A percentile compares a stretch with the other conserved stretches of the same genome.
Conservation (phyloP, 83 land plant genomes). For the Larix sibirica region DNA sequence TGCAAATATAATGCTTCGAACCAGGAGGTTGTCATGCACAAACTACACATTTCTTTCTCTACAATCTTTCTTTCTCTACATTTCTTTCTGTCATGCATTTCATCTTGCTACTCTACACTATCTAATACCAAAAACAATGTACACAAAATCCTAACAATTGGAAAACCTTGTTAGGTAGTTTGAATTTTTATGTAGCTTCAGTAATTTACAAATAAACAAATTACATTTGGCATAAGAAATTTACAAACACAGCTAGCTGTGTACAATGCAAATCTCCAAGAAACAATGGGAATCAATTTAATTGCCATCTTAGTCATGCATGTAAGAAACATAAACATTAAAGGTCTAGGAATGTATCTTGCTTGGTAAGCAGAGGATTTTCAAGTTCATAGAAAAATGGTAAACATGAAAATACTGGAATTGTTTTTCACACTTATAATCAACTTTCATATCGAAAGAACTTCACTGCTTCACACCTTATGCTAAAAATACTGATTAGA, state of each 20-base stretch:
- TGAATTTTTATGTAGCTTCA: neutral
- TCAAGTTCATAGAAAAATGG: neutral
- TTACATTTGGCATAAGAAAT: neutral
- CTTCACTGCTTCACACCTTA: neutral
- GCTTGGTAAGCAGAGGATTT: neutral
- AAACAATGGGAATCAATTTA: too few relatives aligned
- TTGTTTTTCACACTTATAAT: neutral
- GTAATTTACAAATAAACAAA: neutral
- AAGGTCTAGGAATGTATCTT: neutral
- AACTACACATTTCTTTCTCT: neutral
- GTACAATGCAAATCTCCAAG: too few relatives aligned
- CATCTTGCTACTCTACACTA: too few relatives aligned
- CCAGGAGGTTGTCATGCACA: slow-evolving; percentile 4
- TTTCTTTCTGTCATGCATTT: neutral
- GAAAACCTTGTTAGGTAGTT: neutral
- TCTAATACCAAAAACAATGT: neutral
- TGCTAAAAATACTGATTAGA: neutral
- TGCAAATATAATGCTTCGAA: neutral
- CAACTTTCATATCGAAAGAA: neutral
- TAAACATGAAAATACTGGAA: neutral
- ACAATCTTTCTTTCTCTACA: neutral
- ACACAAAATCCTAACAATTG: neutral
- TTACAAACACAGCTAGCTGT: too few relatives aligned
- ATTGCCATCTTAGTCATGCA: too few relatives aligned
- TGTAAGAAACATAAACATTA: neutral